Percentiles rank a stretch among this genome's conserved stretches.
Evolutionary conservation across 1,284 basidiomycete species (phyloP).

Genomic region (Coniferiporia weirii): DNA sequence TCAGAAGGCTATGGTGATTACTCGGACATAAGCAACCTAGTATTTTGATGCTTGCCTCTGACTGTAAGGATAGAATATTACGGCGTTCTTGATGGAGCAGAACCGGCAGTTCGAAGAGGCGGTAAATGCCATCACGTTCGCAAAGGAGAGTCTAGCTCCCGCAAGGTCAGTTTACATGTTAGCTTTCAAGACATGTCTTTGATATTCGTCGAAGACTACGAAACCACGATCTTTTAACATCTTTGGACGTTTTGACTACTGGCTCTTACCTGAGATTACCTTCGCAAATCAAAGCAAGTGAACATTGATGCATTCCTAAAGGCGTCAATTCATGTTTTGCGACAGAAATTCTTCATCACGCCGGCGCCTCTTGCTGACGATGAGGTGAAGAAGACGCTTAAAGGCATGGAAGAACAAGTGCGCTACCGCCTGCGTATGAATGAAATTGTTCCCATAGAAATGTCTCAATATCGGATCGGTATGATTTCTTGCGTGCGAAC

Average conservation of each 20-base stretch:
- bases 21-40: neutral
- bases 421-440: slow-evolving; percentile 69
- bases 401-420: slow-evolving; percentile 71
- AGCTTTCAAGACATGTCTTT: neutral
- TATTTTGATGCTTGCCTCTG: neutral
- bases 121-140: slow-evolving; percentile 58
- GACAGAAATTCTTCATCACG: slow-evolving; percentile 62
- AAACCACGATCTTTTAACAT: slow-evolving; percentile 87
- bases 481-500: slow-evolving; percentile 23
- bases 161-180: slow-evolving; percentile 43
- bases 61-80: slow-evolving; percentile 57
- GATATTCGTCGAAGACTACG: slow-evolving; percentile 49
- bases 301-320: slow-evolving; percentile 5
- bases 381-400: slow-evolving; percentile 60
- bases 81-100: slow-evolving; percentile 77
- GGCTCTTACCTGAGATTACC: slow-evolving; percentile 81
- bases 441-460: slow-evolving; percentile 72
- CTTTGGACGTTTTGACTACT: slow-evolving; percentile 78
- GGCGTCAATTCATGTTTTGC: slow-evolving; percentile 20
- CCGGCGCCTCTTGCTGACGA: slow-evolving; percentile 61
- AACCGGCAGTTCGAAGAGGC: slow-evolving; percentile 76
- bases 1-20: slow-evolving; percentile 77
- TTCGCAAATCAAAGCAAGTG: slow-evolving; percentile 63
- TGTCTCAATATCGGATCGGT: slow-evolving; percentile 70
- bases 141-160: slow-evolving; percentile 62